Percentiles rank a stretch among this genome's conserved stretches.
Evolutionary conservation across 306 rosid species (phyloP).

Genomic region (Begonia loranthoides): DNA sequence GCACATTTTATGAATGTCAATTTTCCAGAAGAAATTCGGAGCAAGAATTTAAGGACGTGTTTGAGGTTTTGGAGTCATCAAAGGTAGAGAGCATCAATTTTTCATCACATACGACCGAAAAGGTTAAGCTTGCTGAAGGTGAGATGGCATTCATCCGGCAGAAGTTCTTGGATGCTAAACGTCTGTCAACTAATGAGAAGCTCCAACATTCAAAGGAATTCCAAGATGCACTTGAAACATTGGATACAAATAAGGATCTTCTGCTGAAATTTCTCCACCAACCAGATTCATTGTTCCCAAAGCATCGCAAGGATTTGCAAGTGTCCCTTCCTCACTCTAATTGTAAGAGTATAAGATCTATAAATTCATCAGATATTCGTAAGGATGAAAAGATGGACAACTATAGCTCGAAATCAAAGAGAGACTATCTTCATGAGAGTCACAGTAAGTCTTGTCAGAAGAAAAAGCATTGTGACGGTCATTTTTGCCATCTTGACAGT

Average conservation of each 20-base stretch:
- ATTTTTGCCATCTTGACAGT: constrained; percentile 32
- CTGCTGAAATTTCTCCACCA: constrained; percentile 62
- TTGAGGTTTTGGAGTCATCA: constrained; percentile 63
- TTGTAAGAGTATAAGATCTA: constrained; percentile 24
- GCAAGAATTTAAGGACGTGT: constrained; percentile 83
- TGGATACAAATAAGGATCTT: constrained; percentile 83
- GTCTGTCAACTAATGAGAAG: constrained; percentile 60
- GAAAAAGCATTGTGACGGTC: constrained; percentile 17
- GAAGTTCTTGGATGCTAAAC: constrained; percentile 85
- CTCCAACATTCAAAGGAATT: constrained; percentile 68
- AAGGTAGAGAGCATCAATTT: constrained; percentile 38
- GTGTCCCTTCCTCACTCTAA: constrained; percentile 29
- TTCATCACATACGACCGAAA: constrained; percentile 25
- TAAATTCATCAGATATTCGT: constrained; percentile 29
- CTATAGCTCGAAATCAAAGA: constrained; percentile 26
- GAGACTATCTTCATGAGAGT: constrained; percentile 26
- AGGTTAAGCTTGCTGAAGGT: constrained; percentile 39
- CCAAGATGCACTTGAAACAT: constrained; percentile 58
- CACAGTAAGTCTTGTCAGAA: constrained; percentile 35
- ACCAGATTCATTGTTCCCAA: constrained; percentile 79
- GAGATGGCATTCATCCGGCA: constrained; percentile 75
- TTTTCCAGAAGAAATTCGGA: constrained; percentile 49
- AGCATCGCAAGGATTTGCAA: constrained; percentile 71
- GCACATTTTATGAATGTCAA: constrained; percentile 17
- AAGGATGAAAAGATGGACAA: constrained; percentile 22